Evolutionary conservation across 371 early-diverging fungal genomes (phyloP), one percentile per base, ranked within the genome.

Genomic region (Smittium culicis): DNA sequence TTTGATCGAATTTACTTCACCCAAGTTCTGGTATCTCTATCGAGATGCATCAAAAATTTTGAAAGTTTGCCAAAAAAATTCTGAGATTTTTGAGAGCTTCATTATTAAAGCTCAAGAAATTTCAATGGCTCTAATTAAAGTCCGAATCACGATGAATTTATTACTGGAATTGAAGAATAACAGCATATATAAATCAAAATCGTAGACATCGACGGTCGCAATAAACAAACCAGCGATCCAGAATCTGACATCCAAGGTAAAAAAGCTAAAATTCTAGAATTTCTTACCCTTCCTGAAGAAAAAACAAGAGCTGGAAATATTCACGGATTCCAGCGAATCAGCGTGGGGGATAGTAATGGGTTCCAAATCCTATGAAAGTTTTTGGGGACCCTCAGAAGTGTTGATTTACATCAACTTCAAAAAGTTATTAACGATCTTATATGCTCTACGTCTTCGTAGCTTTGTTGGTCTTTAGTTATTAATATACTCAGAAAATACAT

Each of bases 41-140:
- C 28, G 64, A 5, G 54, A 54, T 11, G 64, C 34, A 31, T 11
- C 5, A 16, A 64, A 28, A n/a, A 5, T 64, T 27, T 29, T 59
- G n/a, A 27, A 59, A 27, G 31, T 11, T 29, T 27, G 5, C 29
- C 62, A n/a, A 8, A 66, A 5, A 14, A 66, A 59, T 35, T 3
- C 16, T 16, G 14, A 59, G 16, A 32, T 33, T 25, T 67, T 70
- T 20, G 70, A 63, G 34, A 28, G 62, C 24, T 25, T 70, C 17
- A 70, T 70, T 2, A 67, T 63, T 34, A 24, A 31, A 29, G 14
- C 68, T 29, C 54, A 34, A 29, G 65, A 66, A 24, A 27, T 70
- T 0, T 28, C 34, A 11, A 34, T 60, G 32, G 67, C 66, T 24
- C 24, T 66, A 31, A 8, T 24, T 14, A 3, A 0, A 24, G 32